phyloP scores from a whole-genome alignment of 2,329 filamentous ascomycete species.

The Cercospora zeina region DNA sequence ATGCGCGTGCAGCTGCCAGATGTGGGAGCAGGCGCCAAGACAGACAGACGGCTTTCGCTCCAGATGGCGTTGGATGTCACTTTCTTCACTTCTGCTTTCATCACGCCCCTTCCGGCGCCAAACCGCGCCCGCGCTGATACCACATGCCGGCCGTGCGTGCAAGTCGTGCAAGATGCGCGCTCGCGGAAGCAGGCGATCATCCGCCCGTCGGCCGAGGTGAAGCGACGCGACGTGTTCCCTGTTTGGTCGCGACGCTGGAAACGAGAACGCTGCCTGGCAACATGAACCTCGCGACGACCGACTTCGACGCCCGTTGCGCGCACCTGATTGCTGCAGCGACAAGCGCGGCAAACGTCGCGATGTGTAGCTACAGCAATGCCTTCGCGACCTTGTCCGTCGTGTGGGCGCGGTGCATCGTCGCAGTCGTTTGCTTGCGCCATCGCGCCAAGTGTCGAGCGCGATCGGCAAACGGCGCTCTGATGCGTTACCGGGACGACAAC shows the following conservation, averaged over 20 bases:
- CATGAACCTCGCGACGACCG: neutral
- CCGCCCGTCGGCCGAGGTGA: too few relatives aligned
- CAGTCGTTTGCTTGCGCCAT: neutral
- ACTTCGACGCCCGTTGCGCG: neutral
- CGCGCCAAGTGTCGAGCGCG: neutral
- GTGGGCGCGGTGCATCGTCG: neutral
- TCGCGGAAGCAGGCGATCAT: too few relatives aligned
- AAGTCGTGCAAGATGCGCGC: too few relatives aligned
- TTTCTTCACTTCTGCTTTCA: too few relatives aligned
- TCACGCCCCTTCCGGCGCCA: too few relatives aligned
- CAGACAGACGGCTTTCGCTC: too few relatives aligned
- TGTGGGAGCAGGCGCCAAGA: too few relatives aligned
- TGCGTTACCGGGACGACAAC: slow-evolving; percentile 5
- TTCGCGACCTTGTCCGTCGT: neutral
- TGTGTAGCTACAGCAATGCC: neutral
- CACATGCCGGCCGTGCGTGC: too few relatives aligned
- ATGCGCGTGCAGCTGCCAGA: too few relatives aligned
- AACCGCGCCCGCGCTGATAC: too few relatives aligned
- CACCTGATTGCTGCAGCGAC: slow-evolving; percentile 9
- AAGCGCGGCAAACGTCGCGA: neutral
- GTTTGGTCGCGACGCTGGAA: neutral
- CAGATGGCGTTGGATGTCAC: too few relatives aligned
- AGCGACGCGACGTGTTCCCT: too few relatives aligned
- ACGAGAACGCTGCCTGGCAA: neutral
- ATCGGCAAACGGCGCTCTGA: slow-evolving; percentile 7